Conservation (phyloP, 306 rosid species). For the Ziziphus jujuba region DNA sequence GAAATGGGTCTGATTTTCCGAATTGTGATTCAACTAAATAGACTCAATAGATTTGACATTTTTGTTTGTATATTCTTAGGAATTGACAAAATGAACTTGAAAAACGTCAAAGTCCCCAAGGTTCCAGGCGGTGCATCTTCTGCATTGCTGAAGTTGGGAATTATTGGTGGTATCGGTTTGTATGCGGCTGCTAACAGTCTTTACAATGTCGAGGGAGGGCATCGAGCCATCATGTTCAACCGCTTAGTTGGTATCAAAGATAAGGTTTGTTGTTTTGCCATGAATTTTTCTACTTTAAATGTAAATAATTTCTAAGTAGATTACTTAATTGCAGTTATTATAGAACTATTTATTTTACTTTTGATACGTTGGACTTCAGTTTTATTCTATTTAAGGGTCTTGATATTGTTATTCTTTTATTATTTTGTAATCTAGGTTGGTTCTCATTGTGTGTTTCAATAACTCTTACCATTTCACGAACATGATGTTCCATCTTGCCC, state of each 20-base stretch:
- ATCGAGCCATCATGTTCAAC: constrained; percentile 88
- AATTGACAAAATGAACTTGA: constrained; percentile 41
- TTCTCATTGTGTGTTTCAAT: neutral
- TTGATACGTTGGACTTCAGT: too few relatives aligned
- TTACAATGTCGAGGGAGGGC: constrained; percentile 97
- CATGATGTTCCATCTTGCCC: neutral
- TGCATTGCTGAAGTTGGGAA: constrained; percentile 58
- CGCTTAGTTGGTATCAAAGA: constrained; percentile 84
- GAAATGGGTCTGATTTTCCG: neutral
- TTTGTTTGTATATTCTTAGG: neutral
- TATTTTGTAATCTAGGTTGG: neutral
- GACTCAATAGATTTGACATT: too few relatives aligned
- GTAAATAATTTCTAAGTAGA: neutral
- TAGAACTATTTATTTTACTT: neutral
- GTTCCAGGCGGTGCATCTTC: constrained; percentile 70
- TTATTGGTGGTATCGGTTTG: constrained; percentile 71
- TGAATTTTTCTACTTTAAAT: neutral
- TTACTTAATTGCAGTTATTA: neutral
- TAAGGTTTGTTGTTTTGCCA: constrained; percentile 56
- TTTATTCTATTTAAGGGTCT: neutral
- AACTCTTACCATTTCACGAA: neutral
- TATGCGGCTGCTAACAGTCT: constrained; percentile 79
- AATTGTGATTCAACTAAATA: too few relatives aligned
- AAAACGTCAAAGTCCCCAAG: constrained; percentile 51
- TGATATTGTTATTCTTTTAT: neutral